Evolutionary conservation across 768 basidiomycete species (phyloP).

Genomic region (Amanita brunnescens): DNA sequence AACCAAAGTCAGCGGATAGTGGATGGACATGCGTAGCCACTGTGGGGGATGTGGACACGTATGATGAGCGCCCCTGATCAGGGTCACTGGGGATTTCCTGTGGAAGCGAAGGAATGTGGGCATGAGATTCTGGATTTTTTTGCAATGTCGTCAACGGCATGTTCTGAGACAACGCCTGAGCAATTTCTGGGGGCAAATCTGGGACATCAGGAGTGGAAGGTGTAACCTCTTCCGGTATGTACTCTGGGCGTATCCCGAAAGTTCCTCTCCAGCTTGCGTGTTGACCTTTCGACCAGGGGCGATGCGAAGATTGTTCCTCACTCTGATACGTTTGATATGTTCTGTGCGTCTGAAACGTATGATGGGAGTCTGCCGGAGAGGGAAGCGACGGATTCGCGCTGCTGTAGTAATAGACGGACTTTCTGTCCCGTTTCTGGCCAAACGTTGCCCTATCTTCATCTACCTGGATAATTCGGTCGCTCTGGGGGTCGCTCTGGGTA

Average conservation of each 20-base stretch:
- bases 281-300: not conserved
- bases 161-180: not conserved
- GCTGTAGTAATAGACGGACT: not conserved
- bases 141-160: not conserved
- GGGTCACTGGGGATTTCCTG: not conserved
- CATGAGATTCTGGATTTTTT: not conserved
- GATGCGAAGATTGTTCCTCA: not conserved
- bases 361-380: constrained; percentile 1
- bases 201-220: not conserved
- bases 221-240: not conserved
- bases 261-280: constrained; percentile 4
- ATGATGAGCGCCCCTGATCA: constrained; percentile 3
- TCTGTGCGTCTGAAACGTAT: not conserved
- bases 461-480: not conserved
- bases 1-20: constrained; percentile 32
- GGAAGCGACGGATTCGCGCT: not conserved
- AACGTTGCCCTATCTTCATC: constrained; percentile 3
- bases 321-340: not conserved
- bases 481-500: not conserved
- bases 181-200: not conserved
- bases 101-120: not conserved
- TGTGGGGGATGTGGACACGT: constrained; percentile 17
- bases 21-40: constrained; percentile 42
- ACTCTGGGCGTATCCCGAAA: not conserved
- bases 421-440: not conserved